These are phyloP conservation scores for Hericium alpestre DNA, from an alignment of 768 basidiomycete species.

Conservation along the genomic window DNA sequence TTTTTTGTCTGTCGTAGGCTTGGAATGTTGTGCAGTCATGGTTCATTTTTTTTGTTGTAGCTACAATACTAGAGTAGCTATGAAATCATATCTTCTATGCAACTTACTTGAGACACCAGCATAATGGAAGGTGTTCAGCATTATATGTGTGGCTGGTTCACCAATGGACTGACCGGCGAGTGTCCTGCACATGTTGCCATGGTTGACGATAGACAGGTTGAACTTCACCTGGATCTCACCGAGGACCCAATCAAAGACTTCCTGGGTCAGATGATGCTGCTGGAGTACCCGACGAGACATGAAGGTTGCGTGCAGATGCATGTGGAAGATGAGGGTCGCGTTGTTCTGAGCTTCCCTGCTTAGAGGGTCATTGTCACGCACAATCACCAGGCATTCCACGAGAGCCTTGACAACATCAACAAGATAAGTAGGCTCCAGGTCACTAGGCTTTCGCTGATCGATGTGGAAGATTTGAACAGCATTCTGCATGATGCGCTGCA, in stretches of 20 bases:
- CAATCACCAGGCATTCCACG: conserved; percentile 64
- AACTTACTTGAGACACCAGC: conserved; percentile 99
- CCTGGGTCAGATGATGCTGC: conserved; percentile 75
- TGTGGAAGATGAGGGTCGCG: conserved; percentile 84
- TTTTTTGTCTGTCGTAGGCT: conserved; percentile 91
- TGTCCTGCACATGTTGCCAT: conserved; percentile 98
- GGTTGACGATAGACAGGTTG: conserved; percentile 83
- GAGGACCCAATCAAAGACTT: conserved; percentile 97
- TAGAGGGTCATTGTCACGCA: conserved; percentile 76
- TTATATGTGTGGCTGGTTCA: conserved; percentile 99
- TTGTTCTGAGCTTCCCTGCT: conserved; percentile 75
- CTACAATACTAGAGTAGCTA: conserved; percentile 87
- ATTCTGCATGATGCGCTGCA: conserved; percentile 91
- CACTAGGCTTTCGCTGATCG: conserved; percentile 85
- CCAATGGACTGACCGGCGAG: conserved; percentile 97
- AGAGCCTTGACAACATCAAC: conserved; percentile 69
- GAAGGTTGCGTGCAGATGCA: conserved; percentile 85
- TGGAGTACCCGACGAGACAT: conserved; percentile 82
- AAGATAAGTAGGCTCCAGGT: conserved; percentile 82
- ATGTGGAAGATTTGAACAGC: conserved; percentile 96
- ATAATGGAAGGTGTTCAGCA: conserved; percentile 98
- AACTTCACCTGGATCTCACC: conserved; percentile 94
- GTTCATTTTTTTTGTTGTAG: conserved; percentile 54
- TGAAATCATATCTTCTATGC: conserved; percentile 98
- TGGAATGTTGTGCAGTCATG: conserved; percentile 67